phyloP scores from a whole-genome alignment of 331 rosid species.

The Prunus yedoensis region DNA sequence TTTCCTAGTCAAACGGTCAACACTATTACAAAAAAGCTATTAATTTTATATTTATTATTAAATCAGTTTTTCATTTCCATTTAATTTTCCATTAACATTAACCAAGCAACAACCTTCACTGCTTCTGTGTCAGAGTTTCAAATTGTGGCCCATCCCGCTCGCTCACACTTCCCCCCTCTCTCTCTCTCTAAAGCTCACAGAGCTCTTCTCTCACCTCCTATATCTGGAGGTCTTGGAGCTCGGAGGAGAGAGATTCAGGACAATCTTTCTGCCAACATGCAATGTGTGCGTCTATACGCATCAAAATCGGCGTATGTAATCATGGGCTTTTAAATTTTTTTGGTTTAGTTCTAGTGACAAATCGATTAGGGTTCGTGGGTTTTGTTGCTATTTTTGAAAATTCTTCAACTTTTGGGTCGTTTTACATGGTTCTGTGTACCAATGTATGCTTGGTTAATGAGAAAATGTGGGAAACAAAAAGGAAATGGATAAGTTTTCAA shows the following conservation, averaged over 20 bases:
- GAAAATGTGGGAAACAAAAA: not conserved
- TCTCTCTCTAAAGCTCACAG: slow-evolving; percentile 13
- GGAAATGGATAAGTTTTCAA: not conserved
- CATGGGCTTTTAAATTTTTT: slow-evolving; percentile 2
- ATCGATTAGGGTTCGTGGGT: slow-evolving; percentile 32
- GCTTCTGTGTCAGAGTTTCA: slow-evolving; percentile 32
- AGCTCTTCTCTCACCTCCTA: not conserved
- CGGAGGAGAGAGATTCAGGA: slow-evolving; percentile 55
- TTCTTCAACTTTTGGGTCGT: slow-evolving; percentile 10
- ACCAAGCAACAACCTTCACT: not conserved
- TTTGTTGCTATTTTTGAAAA: slow-evolving; percentile 4
- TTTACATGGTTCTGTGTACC: slow-evolving; percentile 1
- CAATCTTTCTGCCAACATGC: slow-evolving; percentile 14
- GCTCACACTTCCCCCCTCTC: slow-evolving; percentile 10
- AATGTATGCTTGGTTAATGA: slow-evolving; percentile 1
- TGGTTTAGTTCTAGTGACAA: not conserved
- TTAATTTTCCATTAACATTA: not conserved
- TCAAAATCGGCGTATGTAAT: not conserved
- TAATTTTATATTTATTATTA: not conserved
- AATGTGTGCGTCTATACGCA: not conserved
- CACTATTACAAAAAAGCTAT: not conserved
- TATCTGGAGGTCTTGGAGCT: slow-evolving; percentile 52
- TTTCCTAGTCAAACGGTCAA: slow-evolving; percentile 18
- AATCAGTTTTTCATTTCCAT: slow-evolving; percentile 16
- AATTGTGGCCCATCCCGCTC: slow-evolving; percentile 49